Conservation (phyloP, 1,284 basidiomycete species). For the Cutaneotrichosporon sp. region DNA sequence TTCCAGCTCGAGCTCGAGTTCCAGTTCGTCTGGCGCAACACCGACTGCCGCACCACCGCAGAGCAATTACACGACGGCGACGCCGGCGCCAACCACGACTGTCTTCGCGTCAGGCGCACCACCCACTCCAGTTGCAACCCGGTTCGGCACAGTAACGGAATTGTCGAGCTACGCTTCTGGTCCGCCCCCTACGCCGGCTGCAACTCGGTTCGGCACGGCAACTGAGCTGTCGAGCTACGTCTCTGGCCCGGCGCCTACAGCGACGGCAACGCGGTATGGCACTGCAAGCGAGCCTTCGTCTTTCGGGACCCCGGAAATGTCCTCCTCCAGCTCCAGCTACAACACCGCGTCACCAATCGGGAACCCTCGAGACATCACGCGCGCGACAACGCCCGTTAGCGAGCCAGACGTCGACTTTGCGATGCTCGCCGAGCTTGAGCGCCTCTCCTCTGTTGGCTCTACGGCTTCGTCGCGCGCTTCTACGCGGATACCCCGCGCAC, state of each 20-base stretch:
- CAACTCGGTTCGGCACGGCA: neutral
- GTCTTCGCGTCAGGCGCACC: neutral
- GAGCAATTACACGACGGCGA: slow-evolving; percentile 2
- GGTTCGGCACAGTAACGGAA: neutral
- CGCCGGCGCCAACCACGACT: neutral
- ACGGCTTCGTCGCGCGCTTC: slow-evolving; percentile 1
- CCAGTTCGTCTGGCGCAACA: neutral
- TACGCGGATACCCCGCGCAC: neutral
- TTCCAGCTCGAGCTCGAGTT: too few relatives aligned
- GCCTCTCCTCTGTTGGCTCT: slow-evolving; percentile 34
- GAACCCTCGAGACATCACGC: neutral
- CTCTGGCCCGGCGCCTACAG: neutral
- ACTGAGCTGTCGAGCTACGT: neutral
- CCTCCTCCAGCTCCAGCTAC: slow-evolving; percentile 8
- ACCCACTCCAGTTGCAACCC: neutral
- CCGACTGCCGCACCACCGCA: neutral
- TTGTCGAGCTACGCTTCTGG: neutral
- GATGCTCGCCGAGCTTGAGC: slow-evolving; percentile 41
- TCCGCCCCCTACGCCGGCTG: neutral
- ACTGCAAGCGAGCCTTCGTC: neutral
- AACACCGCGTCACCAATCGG: neutral
- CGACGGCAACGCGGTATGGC: neutral
- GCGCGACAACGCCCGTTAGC: slow-evolving; percentile 35
- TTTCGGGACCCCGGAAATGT: slow-evolving; percentile 2
- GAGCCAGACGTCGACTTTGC: slow-evolving; percentile 41